These are phyloP conservation scores for Poa pratensis DNA, from an alignment of 176 grass and related monocot species.

Conservation along the genomic window DNA sequence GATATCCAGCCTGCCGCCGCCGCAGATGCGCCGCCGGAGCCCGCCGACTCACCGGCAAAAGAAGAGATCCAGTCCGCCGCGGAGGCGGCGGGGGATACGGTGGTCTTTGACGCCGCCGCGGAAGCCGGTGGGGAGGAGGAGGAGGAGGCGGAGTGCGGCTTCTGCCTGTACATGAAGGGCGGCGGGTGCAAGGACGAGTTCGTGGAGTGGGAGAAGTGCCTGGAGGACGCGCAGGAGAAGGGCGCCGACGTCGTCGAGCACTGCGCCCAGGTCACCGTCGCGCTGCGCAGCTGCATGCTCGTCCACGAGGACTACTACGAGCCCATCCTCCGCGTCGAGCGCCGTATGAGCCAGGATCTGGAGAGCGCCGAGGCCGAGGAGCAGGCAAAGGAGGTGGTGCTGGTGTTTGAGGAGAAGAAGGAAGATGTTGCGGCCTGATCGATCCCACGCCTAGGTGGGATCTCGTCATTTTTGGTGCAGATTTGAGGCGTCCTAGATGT, in stretches of 20 bases:
- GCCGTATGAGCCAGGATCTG: slow-evolving; percentile 54
- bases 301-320: slow-evolving; percentile 77
- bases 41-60: slow-evolving; percentile 10
- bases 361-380: slow-evolving; percentile 40
- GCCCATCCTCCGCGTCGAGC: slow-evolving; percentile 71
- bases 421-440: slow-evolving; percentile 14
- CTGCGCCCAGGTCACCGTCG: slow-evolving; percentile 58
- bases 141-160: slow-evolving; percentile 79
- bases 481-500: slow-evolving; percentile 33
- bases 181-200: slow-evolving; percentile 93
- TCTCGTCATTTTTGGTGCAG: slow-evolving; percentile 44
- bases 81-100: slow-evolving; percentile 14
- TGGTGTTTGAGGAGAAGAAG: background rate
- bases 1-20: background rate
- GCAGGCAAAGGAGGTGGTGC: background rate
- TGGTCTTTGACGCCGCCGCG: slow-evolving; percentile 26
- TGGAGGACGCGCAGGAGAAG: slow-evolving; percentile 64
- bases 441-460: background rate
- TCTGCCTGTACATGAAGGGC: slow-evolving; percentile 96
- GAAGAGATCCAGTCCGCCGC: slow-evolving; percentile 4
- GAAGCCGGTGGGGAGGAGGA: slow-evolving; percentile 43
- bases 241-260: slow-evolving; percentile 69
- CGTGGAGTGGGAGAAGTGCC: slow-evolving; percentile 89
- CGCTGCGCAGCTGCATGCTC: slow-evolving; percentile 87
- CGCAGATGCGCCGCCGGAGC: background rate